Evolutionary conservation across 257 asterid genomes (phyloP), one percentile per base, ranked within the genome.

Genomic region (Solanum appendiculatum): DNA sequence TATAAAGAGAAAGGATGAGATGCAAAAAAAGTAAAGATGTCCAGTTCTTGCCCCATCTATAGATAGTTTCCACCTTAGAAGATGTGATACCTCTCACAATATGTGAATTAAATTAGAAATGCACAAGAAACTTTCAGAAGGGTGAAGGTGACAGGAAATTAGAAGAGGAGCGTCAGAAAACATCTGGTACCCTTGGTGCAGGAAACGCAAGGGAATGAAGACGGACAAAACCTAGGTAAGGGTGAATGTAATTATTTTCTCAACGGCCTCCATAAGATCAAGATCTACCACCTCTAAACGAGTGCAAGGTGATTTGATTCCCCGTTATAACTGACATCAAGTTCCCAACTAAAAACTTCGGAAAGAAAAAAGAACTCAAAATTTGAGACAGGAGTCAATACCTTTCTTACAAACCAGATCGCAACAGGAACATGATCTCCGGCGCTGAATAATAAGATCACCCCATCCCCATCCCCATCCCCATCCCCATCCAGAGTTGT

Each of bases 351-450:
- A 44, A 78, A 78, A 36, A 70, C 64, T 21, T 51, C 25, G 0
- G 72, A 68, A 48, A 86, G 63, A 44, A 46, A 78, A 33, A 46
- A 48, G 40, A 48, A 80, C 42, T 80, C 42, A 80, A 46, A 48
- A 46, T 29, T 73, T 80, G 29, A 48, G 6, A 80, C 58, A 39
- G 31, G 85, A 68, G 86, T 29, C 33, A 23, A 51, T 72, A 96
- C 99, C 99, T 95, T 94, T 93, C 87, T 91, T 78, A 94, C 99
- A 89, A 88, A 91, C 99, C 97, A 97, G 56, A 91, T 87, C 11
- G 94, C 91, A 89, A 93, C 42, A 9, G 99, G 98, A 87, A 92
- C 92, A 21, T 95, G 94, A 86, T 92, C 94, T 88, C 93, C 93
- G 4, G 88, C 95, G 82, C 89, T 87, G 91, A 96, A 97, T 88